Percentiles rank a stretch among this genome's conserved stretches.
phyloP scores from a whole-genome alignment of 805 yeast species.

The Wickerhamiella occidentalis region DNA sequence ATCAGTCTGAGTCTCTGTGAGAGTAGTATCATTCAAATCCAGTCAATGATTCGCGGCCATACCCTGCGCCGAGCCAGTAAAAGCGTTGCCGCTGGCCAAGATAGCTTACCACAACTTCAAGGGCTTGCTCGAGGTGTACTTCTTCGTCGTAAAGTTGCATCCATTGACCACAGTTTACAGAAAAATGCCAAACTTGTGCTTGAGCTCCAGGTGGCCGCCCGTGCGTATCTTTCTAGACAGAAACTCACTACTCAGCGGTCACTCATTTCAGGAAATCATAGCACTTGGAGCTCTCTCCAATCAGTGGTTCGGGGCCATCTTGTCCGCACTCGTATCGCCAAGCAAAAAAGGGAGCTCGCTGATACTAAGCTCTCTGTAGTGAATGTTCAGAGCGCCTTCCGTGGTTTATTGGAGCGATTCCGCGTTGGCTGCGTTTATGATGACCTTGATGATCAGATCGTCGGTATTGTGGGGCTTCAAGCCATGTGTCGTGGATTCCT shows the following conservation, averaged over 20 bases:
- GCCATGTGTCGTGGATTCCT: conserved; percentile 26
- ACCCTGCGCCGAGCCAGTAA: not conserved
- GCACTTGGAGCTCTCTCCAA: conserved; percentile 34
- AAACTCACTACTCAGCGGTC: conserved; percentile 19
- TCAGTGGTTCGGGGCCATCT: conserved; percentile 40
- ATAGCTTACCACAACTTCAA: conserved; percentile 15
- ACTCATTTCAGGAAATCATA: not conserved
- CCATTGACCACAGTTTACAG: conserved; percentile 1
- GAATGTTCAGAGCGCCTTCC: conserved; percentile 28
- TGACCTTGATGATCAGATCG: conserved; percentile 28
- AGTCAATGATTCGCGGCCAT: conserved; percentile 24
- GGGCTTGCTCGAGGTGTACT: conserved; percentile 19
- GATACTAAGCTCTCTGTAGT: conserved; percentile 15
- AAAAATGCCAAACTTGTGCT: not conserved
- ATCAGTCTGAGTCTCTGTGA: conserved; percentile 7
- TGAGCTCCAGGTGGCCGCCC: conserved; percentile 10
- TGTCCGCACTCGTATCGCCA: conserved; percentile 15
- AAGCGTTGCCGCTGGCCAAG: not conserved
- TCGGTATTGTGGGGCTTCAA: conserved; percentile 26
- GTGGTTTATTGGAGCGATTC: conserved; percentile 30
- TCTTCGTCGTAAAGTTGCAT: conserved; percentile 15
- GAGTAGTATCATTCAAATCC: conserved; percentile 15
- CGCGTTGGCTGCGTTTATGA: conserved; percentile 24
- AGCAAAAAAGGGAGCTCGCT: conserved; percentile 3
- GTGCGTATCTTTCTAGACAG: conserved; percentile 8